A percentile compares a stretch with the other conserved stretches of the same genome.
Conservation (phyloP, 164 flowering plant genomes). For the Aristolochia californica region DNA sequence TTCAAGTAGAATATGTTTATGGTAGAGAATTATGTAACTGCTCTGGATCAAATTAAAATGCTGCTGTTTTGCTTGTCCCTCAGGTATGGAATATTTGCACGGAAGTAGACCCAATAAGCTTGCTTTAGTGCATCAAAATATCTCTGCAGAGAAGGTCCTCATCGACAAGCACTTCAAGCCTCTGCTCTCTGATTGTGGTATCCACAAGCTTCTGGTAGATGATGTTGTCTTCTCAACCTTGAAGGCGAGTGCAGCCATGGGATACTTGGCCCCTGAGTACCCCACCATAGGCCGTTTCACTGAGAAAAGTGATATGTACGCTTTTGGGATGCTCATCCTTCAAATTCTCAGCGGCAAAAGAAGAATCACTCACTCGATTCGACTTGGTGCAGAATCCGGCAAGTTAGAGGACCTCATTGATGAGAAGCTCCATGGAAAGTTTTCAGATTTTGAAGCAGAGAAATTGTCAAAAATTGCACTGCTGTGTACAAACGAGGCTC, state of each 20-base stretch:
- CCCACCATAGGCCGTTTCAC: constrained; percentile 80
- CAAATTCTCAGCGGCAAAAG: constrained; percentile 71
- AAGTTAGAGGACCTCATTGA: constrained; percentile 60
- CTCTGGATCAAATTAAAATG: too few species aligned
- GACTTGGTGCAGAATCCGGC: constrained; percentile 43
- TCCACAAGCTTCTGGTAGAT: constrained; percentile 76
- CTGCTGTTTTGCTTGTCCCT: constrained; percentile 1
- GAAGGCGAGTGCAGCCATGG: constrained; percentile 94
- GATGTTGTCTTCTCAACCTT: constrained; percentile 81
- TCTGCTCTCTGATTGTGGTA: constrained; percentile 59
- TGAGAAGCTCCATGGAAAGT: constrained; percentile 47
- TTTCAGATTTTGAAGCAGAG: constrained; percentile 50
- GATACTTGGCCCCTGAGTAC: constrained; percentile 95
- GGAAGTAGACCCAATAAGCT: constrained; percentile 39
- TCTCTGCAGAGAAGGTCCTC: constrained; percentile 85
- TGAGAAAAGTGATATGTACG: constrained; percentile 78
- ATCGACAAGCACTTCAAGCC: constrained; percentile 58
- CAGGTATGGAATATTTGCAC: constrained; percentile 82
- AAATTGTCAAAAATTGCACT: constrained; percentile 49
- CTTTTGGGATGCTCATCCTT: constrained; percentile 71
- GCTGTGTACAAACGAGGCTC: constrained; percentile 63
- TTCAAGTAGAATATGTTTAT: too few species aligned
- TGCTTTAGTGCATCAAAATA: constrained; percentile 62
- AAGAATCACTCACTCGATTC: constrained; percentile 24
- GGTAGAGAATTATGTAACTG: too few species aligned